Base-by-base conservation (phyloP, 176 grass and related monocot genomes). In the Poa pratensis region DNA sequence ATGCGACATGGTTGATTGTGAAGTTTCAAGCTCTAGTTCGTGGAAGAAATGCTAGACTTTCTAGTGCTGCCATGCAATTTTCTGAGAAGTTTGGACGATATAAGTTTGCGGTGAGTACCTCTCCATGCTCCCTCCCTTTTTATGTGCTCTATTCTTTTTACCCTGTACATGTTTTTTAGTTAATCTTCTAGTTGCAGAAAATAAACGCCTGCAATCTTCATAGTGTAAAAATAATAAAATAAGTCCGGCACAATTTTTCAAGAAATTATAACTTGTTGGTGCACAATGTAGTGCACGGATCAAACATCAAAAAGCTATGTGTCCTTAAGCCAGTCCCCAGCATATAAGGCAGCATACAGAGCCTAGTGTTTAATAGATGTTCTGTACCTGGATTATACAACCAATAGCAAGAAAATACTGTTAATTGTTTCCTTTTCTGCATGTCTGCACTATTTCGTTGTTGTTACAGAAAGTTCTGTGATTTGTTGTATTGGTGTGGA, bases 21-120 rank as follows among this genome's bases (percentile, higher is more conserved):
- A 95, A 90, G 83, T 76, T 95, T 64, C 96, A 98, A 83, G 84
- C 96, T 78, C 14, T 95, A 79, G 71, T 87, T 92, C 96, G 96
- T 46, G 96, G 93, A 50, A 87, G 67, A 88, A 92, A 80, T 79
- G 75, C 84, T 78, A 95, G 93, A 80, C 23, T 85, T 79, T 90
- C 83, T 54, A 66, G 22, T 40, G 20, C 54, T 61, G 45, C 55
- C 40, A 76, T 84, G 52, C 59, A 58, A 77, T 66, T 87, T 16
- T 50, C 9, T 82, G 30, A 80, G 51, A 89, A 89, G 63, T 81
- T 83, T 83, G 62, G 30, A 23, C 90, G 74, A 73, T 45, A 42
- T 49, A 86, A 84, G 23, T 61, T 67, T 82, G 19, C 53, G 83
- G 90, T 95, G 73, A 90, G 52, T 89, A 59, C 15, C 78, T 23